phyloP scores from a whole-genome alignment of 345 rosid species.

The Lumnitzera littorea region DNA sequence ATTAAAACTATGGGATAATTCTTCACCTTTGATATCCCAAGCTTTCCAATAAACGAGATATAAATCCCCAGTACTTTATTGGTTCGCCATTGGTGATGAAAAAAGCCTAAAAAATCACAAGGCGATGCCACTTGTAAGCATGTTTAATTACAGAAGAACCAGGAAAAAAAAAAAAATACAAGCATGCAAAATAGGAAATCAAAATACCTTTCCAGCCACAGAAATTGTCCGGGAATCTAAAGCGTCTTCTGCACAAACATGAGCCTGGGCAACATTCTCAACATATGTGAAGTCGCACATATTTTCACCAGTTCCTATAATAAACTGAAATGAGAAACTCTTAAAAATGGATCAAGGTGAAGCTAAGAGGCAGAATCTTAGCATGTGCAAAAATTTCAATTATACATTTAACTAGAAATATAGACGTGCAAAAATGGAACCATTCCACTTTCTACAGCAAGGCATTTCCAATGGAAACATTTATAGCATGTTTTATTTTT shows the following conservation, averaged over 20 bases:
- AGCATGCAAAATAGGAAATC: background rate
- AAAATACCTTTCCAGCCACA: conserved; percentile 89
- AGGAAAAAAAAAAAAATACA: background rate
- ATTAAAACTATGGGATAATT: background rate
- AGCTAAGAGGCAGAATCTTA: background rate
- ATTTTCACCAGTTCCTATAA: conserved; percentile 74
- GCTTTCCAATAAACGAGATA: conserved; percentile 56
- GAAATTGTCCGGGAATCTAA: conserved; percentile 50
- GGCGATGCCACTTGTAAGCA: background rate
- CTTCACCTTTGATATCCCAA: conserved; percentile 78
- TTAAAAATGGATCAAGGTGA: conserved; percentile 3
- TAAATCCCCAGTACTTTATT: conserved; percentile 69
- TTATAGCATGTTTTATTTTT: no score
- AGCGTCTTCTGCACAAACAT: conserved; percentile 72
- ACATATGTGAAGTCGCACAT: conserved; percentile 79
- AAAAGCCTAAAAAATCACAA: conserved; percentile 52
- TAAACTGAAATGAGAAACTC: conserved; percentile 64
- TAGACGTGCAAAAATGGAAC: no score
- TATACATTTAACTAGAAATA: background rate
- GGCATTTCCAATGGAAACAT: no score
- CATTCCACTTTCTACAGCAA: no score
- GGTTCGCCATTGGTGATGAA: conserved; percentile 84
- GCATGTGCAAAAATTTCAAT: background rate
- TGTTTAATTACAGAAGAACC: no score
- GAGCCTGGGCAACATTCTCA: conserved; percentile 87